Conservation (phyloP, 352 stramenopile species). For the Phytophthora podocarpi region DNA sequence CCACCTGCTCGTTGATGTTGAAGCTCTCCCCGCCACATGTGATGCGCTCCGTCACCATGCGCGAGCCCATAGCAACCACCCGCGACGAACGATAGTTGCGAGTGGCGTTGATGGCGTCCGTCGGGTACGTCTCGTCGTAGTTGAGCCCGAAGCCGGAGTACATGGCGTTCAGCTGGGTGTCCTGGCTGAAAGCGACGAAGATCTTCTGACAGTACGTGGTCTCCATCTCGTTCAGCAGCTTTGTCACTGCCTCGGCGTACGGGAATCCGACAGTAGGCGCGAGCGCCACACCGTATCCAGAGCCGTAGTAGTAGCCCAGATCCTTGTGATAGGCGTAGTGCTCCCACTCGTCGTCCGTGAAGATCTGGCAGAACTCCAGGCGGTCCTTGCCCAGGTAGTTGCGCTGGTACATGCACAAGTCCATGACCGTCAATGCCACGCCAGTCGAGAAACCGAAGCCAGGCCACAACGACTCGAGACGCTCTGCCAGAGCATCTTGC, state of each 20-base stretch:
- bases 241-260: slow-evolving; percentile 47
- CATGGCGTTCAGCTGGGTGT: slow-evolving; percentile 60
- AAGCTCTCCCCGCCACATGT: slow-evolving; percentile 43
- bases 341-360: slow-evolving; percentile 61
- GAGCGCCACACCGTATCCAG: slow-evolving; percentile 48
- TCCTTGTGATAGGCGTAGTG: slow-evolving; percentile 62
- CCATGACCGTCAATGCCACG: slow-evolving; percentile 50
- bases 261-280: slow-evolving; percentile 48
- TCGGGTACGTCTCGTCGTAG: slow-evolving; percentile 49
- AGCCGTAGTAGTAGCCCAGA: slow-evolving; percentile 63
- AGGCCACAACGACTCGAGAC: slow-evolving; percentile 47
- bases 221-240: slow-evolving; percentile 45
- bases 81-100: slow-evolving; percentile 57
- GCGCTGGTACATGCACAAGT: slow-evolving; percentile 64
- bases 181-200: slow-evolving; percentile 57
- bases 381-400: slow-evolving; percentile 49
- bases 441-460: slow-evolving; percentile 42
- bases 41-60: slow-evolving; percentile 52
- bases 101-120: slow-evolving; percentile 32
- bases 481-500: slow-evolving; percentile 29
- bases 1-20: slow-evolving; percentile 56
- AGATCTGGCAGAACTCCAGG: slow-evolving; percentile 51
- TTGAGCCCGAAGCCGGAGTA: slow-evolving; percentile 51
- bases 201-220: slow-evolving; percentile 59
- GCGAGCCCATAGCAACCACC: slow-evolving; percentile 47